Evolutionary conservation across 805 yeast genomes (phyloP).

Genomic region (Yarrowia sp.): DNA sequence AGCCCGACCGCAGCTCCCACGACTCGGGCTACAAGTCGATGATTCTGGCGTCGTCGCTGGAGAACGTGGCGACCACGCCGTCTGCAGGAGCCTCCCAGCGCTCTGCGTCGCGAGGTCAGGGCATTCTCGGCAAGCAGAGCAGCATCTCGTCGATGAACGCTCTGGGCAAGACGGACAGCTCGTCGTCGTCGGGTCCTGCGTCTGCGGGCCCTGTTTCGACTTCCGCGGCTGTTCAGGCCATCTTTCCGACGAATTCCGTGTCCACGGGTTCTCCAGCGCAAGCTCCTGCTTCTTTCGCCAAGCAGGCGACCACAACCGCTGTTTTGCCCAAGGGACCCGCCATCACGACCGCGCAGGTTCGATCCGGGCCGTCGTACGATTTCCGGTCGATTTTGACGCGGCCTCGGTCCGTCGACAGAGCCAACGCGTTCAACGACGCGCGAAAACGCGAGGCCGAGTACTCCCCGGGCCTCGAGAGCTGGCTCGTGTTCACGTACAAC

Average conservation of each 20-base stretch:
- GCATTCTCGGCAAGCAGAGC: not conserved
- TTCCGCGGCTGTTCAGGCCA: not conserved
- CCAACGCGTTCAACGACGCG: conserved; percentile 35
- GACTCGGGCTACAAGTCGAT: conserved; percentile 23
- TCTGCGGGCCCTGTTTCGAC: not conserved
- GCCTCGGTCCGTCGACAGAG: conserved; percentile 35
- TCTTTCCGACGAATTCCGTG: not conserved
- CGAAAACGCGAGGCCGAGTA: conserved; percentile 39
- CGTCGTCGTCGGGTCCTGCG: not conserved
- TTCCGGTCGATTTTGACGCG: conserved; percentile 37
- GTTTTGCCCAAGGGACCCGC: conserved; percentile 22
- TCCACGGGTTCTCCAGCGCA: conserved; percentile 1
- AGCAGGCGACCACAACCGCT: conserved; percentile 1
- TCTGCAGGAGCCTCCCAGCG: not conserved
- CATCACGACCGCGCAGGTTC: conserved; percentile 7
- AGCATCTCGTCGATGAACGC: conserved; percentile 8
- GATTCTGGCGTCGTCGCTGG: conserved; percentile 31
- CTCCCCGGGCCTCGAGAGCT: conserved; percentile 38
- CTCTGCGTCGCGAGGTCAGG: not conserved
- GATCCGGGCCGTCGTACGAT: conserved; percentile 33
- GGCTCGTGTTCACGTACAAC: conserved; percentile 34
- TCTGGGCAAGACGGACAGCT: not conserved
- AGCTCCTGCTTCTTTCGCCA: conserved; percentile 3
- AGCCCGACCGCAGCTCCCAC: not conserved
- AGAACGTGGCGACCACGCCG: conserved; percentile 6